Conservation (phyloP, 176 grass and related monocot genomes). For the Guadua angustifolia region DNA sequence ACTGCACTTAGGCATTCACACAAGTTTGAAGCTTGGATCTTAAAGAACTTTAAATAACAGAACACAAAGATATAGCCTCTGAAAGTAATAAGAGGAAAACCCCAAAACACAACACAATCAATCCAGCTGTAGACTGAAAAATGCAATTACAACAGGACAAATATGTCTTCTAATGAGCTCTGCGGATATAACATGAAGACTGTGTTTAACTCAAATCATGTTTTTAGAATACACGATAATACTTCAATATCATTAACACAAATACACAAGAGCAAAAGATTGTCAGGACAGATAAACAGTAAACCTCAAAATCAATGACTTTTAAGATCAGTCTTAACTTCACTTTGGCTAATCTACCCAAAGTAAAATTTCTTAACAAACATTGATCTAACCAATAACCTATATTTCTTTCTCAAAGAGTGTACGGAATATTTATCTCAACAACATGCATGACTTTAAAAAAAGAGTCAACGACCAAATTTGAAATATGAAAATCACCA, state of each 20-base stretch:
- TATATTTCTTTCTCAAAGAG: neutral
- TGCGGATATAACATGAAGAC: neutral
- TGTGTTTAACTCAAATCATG: conserved; percentile 12
- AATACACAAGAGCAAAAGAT: neutral
- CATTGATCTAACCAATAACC: neutral
- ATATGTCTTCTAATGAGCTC: neutral
- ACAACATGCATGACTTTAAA: neutral
- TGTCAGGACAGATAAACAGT: neutral
- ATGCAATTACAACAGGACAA: conserved; percentile 29
- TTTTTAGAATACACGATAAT: neutral
- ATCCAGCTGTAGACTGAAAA: neutral
- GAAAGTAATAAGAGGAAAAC: conserved; percentile 35
- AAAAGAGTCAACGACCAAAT: neutral
- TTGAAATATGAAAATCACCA: neutral
- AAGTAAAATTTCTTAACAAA: neutral
- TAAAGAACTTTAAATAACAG: neutral
- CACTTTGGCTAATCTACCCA: neutral
- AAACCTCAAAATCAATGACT: neutral
- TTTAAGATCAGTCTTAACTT: neutral
- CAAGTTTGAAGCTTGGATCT: neutral
- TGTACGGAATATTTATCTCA: neutral
- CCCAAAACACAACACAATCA: neutral
- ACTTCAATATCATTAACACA: conserved; percentile 3
- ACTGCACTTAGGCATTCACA: conserved; percentile 12
- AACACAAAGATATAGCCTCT: neutral